Conservation (phyloP, 768 basidiomycete genomes). For the Rhodocollybia butyracea region DNA sequence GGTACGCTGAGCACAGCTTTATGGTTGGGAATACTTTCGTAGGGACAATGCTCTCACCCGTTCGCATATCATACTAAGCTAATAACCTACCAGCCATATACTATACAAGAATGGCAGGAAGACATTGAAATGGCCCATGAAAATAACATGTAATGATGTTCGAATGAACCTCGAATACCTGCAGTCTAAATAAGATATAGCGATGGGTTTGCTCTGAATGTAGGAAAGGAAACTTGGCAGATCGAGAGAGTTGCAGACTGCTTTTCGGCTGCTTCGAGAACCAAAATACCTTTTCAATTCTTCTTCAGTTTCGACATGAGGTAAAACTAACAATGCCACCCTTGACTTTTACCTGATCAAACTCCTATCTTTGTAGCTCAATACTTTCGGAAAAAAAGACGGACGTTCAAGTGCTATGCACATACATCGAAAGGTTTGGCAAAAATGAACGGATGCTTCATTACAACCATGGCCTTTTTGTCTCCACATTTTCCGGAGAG, state of each 20-base stretch:
- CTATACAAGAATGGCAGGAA: slow-evolving; percentile 24
- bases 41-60: not conserved
- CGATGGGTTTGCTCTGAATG: slow-evolving; percentile 46
- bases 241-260: slow-evolving; percentile 31
- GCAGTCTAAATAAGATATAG: no score
- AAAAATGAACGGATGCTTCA: slow-evolving; percentile 36
- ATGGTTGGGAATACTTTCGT: slow-evolving; percentile 36
- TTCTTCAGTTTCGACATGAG: slow-evolving; percentile 37
- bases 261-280: slow-evolving; percentile 30
- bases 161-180: no score
- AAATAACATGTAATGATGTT: slow-evolving; percentile 17
- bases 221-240: slow-evolving; percentile 41
- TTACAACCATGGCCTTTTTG: slow-evolving; percentile 33
- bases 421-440: slow-evolving; percentile 33
- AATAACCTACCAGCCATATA: slow-evolving; percentile 22
- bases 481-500: slow-evolving; percentile 47
- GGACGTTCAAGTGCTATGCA: slow-evolving; percentile 27
- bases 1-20: slow-evolving; percentile 17
- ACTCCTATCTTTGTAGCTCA: slow-evolving; percentile 10
- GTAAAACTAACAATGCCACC: slow-evolving; percentile 11
- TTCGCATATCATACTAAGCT: not conserved
- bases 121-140: slow-evolving; percentile 24
- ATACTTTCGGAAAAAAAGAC: slow-evolving; percentile 7
- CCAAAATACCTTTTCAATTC: slow-evolving; percentile 27
- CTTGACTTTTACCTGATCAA: slow-evolving; percentile 16